Evolutionary conservation across 2,329 filamentous ascomycete species (phyloP), one percentile per base, ranked within the genome.

Genomic region (Alternaria sp.): DNA sequence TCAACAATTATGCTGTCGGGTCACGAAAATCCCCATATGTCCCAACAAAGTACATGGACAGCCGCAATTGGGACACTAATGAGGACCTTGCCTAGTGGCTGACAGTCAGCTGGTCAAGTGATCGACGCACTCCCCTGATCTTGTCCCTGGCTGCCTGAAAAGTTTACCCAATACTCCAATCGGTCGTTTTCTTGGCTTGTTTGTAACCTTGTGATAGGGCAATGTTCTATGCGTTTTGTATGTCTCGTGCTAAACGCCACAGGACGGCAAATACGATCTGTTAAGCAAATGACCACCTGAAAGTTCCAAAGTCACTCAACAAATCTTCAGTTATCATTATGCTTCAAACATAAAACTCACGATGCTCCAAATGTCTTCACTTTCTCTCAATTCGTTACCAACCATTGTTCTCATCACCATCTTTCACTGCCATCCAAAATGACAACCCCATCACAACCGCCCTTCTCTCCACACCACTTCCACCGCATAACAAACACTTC

Each of bases 31-130:
- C 14, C 2, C 2, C 14, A 6, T 22, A 9, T 34, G 1, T 36
- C 46, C 20, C 46, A 49, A 49, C 46, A 49, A 36, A 49, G 25
- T 7, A 4, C 30, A 9, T 4, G 3, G 9, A 5, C 20, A 3
- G 1, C 18, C 8, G 8, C 7, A n/a, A 49, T 25, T 25, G 46
- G 30, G 14, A 25, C 18, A 16, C 46, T 49, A 25, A 2, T 30
- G 22, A n/a, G 12, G 14, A 2, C 18, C 18, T 22, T 25, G 46
- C 46, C 34, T 49, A 18, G 46, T 36, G 46, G 46, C 46, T 49
- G 20, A 25, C 46, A n/a, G 30, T 49, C 46, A 49, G 46, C 46
- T 36, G 46, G 18, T 49, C 46, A 49, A 36, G 14, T 49, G 46
- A 49, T 49, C 30, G 30, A 2, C 46, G 3, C 16, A 7, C 16